Evolutionary conservation across 2,329 filamentous ascomycete genomes (phyloP).

Genomic region (Blastomyces percursus): DNA sequence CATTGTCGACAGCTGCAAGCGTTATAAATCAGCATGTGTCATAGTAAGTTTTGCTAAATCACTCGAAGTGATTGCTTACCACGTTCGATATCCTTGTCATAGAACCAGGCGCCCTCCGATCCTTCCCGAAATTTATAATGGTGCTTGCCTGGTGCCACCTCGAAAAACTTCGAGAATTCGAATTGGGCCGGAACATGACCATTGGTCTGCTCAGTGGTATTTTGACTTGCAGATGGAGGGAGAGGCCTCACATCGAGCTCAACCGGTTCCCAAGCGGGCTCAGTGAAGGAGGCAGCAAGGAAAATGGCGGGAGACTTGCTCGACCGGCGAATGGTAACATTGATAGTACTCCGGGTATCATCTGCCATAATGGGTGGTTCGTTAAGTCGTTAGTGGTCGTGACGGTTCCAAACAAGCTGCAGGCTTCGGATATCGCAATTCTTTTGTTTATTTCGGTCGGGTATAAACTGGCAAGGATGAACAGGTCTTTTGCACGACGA

Average conservation of each 20-base stretch:
- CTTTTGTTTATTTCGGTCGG: background rate
- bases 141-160: slow-evolving; percentile 17
- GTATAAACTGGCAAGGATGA: background rate
- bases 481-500: background rate
- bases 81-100: slow-evolving; percentile 19
- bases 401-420: slow-evolving; percentile 4
- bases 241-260: slow-evolving; percentile 18
- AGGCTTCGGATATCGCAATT: background rate
- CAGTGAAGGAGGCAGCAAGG: slow-evolving; percentile 21
- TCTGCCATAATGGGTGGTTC: slow-evolving; percentile 12
- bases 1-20: slow-evolving; percentile 16
- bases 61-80: slow-evolving; percentile 14
- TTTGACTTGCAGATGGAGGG: background rate
- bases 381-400: slow-evolving; percentile 15
- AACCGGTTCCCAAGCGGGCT: slow-evolving; percentile 21
- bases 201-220: slow-evolving; percentile 12
- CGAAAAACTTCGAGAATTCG: slow-evolving; percentile 16
- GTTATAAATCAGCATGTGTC: slow-evolving; percentile 1
- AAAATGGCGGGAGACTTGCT: slow-evolving; percentile 19
- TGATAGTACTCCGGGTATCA: slow-evolving; percentile 16
- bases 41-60: background rate
- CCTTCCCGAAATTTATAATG: slow-evolving; percentile 22
- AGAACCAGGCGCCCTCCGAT: slow-evolving; percentile 18
- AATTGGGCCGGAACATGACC: slow-evolving; percentile 15
- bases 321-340: slow-evolving; percentile 21